A percentile compares a stretch with the other conserved stretches of the same genome.
phyloP scores from a whole-genome alignment of 768 basidiomycete genomes.

The Clitopilus hobsonii region DNA sequence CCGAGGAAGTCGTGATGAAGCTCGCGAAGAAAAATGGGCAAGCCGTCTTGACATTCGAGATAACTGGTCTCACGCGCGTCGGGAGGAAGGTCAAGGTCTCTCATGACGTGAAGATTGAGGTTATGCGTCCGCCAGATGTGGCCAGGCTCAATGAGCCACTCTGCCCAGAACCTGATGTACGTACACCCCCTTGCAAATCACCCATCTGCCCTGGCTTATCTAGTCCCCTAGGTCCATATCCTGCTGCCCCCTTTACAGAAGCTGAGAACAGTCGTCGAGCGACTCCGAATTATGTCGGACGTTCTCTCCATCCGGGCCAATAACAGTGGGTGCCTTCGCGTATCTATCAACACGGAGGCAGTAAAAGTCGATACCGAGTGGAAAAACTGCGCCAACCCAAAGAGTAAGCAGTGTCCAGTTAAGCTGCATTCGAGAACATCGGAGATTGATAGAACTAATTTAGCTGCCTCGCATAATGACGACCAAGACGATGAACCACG shows the following conservation, averaged over 20 bases:
- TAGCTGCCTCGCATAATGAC: conserved; percentile 14
- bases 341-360: conserved; percentile 62
- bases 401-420: conserved; percentile 30
- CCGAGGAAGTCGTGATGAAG: conserved; percentile 73
- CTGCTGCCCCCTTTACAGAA: conserved; percentile 71
- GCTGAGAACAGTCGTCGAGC: conserved; percentile 75
- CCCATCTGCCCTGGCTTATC: neutral
- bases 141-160: conserved; percentile 71
- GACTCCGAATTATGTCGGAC: conserved; percentile 66
- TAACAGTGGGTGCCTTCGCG: conserved; percentile 45
- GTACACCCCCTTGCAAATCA: conserved; percentile 15
- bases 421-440: conserved; percentile 1
- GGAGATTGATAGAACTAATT: neutral
- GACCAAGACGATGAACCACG: conserved; percentile 27
- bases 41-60: conserved; percentile 75
- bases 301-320: conserved; percentile 67
- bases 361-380: conserved; percentile 81
- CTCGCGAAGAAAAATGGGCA: conserved; percentile 83
- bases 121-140: conserved; percentile 72
- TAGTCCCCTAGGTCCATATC: conserved; percentile 57
- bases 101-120: conserved; percentile 81
- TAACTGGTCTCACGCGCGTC: conserved; percentile 57
- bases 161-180: conserved; percentile 83
- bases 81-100: conserved; percentile 62
- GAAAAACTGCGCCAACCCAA: conserved; percentile 66